These are phyloP conservation scores for Apophysomyces trapeziformis DNA, from an alignment of 371 early-diverging fungal genomes.

Conservation along the genomic window DNA sequence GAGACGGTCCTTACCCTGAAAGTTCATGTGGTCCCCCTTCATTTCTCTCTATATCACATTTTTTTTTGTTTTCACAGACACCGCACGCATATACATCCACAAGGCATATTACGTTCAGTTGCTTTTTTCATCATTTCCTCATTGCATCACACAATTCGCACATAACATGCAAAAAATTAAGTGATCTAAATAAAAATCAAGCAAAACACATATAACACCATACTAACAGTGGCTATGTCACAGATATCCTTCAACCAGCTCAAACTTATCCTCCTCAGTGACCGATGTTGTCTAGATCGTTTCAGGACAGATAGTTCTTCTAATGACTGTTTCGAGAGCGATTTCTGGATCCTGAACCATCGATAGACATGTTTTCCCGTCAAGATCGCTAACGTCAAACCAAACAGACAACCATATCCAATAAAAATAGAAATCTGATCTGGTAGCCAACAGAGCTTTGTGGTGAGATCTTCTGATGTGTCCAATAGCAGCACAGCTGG, in stretches of 20 bases:
- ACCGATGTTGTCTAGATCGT: not conserved
- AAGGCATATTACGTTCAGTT: not conserved
- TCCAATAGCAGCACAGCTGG: constrained; percentile 52
- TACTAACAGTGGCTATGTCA: constrained; percentile 21
- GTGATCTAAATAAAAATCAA: constrained; percentile 24
- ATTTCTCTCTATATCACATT: not conserved
- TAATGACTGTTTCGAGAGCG: not conserved
- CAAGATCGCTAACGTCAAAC: constrained; percentile 17
- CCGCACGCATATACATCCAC: not conserved
- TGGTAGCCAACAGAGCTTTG: constrained; percentile 44
- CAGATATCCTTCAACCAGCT: constrained; percentile 19
- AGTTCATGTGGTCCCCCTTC: not conserved
- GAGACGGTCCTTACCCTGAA: not conserved
- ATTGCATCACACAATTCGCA: constrained; percentile 5
- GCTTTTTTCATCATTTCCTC: not conserved
- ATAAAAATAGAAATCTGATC: constrained; percentile 43
- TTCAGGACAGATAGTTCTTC: not conserved
- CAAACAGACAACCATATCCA: constrained; percentile 30
- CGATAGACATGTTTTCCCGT: constrained; percentile 1
- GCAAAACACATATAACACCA: constrained; percentile 31
- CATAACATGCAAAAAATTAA: constrained; percentile 8
- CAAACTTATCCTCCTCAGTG: constrained; percentile 5
- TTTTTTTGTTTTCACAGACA: not conserved
- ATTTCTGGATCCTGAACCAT: not conserved
- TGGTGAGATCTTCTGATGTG: not conserved